Conservation (phyloP, 1,284 basidiomycete genomes). For the Cerrena zonata region DNA sequence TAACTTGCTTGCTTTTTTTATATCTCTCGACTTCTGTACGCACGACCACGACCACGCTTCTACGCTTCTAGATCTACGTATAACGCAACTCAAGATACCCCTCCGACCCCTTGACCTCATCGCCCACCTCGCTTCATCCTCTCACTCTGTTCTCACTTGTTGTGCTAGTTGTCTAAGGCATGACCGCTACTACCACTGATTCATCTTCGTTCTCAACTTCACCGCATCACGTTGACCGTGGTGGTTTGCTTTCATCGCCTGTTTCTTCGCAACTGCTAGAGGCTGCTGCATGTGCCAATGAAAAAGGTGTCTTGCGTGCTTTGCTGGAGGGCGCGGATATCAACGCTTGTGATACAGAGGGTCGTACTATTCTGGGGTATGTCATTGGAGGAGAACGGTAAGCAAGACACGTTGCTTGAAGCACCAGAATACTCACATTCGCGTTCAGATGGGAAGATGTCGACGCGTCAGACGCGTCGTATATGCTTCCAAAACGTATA, state of each 20-base stretch:
- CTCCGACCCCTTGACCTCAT: neutral
- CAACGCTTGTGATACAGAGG: constrained; percentile 53
- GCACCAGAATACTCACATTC: constrained; percentile 3
- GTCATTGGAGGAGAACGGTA: constrained; percentile 67
- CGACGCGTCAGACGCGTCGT: constrained; percentile 62
- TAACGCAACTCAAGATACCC: neutral
- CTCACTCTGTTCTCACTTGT: neutral
- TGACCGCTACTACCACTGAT: neutral
- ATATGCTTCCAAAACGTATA: constrained; percentile 50
- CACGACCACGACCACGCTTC: neutral
- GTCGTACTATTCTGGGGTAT: constrained; percentile 58
- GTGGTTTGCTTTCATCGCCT: constrained; percentile 25
- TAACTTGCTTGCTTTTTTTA: neutral
- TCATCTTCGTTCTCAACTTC: neutral
- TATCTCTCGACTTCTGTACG: neutral
- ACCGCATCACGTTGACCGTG: constrained; percentile 7
- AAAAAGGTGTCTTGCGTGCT: constrained; percentile 45
- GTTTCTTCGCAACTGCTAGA: constrained; percentile 46
- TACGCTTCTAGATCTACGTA: neutral
- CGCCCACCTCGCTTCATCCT: neutral
- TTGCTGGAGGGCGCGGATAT: constrained; percentile 59
- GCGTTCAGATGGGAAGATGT: constrained; percentile 53
- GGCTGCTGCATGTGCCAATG: constrained; percentile 53
- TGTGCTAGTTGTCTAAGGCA: neutral
- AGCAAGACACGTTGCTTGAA: constrained; percentile 12